A percentile compares a stretch with the other conserved stretches of the same genome.
Conservation (phyloP, 2,329 filamentous ascomycete genomes). For the Cordyceps javanica region DNA sequence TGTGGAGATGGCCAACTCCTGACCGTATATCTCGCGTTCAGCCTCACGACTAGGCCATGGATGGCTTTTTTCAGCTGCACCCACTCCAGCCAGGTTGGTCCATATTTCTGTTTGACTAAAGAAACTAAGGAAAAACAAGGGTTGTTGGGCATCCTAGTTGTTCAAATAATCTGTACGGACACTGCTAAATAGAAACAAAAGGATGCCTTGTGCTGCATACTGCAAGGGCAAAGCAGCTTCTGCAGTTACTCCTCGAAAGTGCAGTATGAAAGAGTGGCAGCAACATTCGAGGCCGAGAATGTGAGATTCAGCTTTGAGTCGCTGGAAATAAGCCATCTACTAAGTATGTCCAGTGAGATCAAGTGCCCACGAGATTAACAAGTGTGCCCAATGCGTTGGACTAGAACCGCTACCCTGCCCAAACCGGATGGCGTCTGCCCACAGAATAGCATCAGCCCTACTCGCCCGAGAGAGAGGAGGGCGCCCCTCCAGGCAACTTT, state of each 20-base stretch:
- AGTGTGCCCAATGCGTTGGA: not conserved
- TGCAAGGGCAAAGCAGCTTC: too few species aligned
- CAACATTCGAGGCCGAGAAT: too few species aligned
- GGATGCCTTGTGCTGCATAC: not conserved
- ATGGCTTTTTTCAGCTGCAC: constrained; percentile 5
- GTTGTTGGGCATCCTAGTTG: too few species aligned
- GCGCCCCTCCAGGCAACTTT: not conserved
- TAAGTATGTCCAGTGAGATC: too few species aligned
- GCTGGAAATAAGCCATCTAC: too few species aligned
- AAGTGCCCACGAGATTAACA: not conserved
- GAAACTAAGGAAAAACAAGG: not conserved
- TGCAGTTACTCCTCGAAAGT: too few species aligned
- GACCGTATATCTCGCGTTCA: constrained; percentile 7
- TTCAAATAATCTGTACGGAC: not conserved
- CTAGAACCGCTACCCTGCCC: too few species aligned
- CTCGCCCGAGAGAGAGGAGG: not conserved
- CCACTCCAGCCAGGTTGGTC: not conserved
- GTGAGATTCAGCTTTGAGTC: too few species aligned
- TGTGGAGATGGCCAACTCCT: not conserved
- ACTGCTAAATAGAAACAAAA: not conserved
- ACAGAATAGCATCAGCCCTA: constrained; percentile 1
- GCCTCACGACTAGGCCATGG: not conserved
- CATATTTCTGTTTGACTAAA: not conserved
- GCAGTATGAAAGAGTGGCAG: too few species aligned
- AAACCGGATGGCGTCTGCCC: not conserved